Evolutionary conservation across 345 rosid species (phyloP).

Genomic region (Citrus reticulata): DNA sequence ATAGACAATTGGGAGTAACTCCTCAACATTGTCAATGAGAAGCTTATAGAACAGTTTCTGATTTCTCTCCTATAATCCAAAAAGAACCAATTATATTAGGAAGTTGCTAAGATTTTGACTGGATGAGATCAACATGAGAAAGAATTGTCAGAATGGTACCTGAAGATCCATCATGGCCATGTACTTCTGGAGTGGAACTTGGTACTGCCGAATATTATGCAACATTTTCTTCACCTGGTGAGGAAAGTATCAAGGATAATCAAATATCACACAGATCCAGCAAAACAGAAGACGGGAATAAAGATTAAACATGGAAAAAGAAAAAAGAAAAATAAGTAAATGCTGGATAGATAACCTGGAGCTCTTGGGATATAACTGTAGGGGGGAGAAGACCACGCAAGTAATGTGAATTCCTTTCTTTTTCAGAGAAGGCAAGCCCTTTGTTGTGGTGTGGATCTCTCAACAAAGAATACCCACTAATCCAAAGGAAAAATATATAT

Average conservation of each 20-base stretch:
- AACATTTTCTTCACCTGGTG: conserved; percentile 81
- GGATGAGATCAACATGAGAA: neutral
- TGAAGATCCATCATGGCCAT: conserved; percentile 99
- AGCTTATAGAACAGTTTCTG: conserved; percentile 90
- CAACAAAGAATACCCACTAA: conserved; percentile 86
- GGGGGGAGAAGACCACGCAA: conserved; percentile 96
- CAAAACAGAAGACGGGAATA: neutral
- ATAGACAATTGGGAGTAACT: conserved; percentile 89
- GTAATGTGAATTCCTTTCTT: conserved; percentile 89
- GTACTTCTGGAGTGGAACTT: conserved; percentile 88
- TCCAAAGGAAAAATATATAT: neutral
- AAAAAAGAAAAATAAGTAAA: neutral
- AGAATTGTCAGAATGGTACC: conserved; percentile 31
- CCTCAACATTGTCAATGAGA: conserved; percentile 86
- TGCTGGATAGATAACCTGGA: conserved; percentile 51
- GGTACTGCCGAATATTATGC: conserved; percentile 81
- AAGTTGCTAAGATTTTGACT: neutral
- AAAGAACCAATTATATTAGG: neutral
- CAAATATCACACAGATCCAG: neutral
- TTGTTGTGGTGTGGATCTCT: conserved; percentile 97
- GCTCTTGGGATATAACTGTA: conserved; percentile 73
- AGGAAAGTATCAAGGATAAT: neutral
- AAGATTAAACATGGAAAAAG: neutral
- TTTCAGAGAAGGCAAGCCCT: conserved; percentile 82
- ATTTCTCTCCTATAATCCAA: conserved; percentile 65